Conservation (phyloP, 1,284 basidiomycete species). For the Pisolithus thermaeus region DNA sequence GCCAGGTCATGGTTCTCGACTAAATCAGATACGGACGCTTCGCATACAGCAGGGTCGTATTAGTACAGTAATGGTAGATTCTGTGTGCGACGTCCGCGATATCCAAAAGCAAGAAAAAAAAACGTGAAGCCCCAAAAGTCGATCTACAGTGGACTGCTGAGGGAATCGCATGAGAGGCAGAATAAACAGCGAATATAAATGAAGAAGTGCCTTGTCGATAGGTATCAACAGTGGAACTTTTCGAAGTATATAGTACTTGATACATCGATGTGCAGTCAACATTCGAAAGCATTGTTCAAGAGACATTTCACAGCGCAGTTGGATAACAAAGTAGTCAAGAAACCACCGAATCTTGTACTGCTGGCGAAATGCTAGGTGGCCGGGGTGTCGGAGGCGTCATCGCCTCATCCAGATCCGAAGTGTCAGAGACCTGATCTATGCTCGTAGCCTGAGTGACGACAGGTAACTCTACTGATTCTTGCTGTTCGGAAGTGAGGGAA, state of each 20-base stretch:
- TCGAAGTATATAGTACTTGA: neutral
- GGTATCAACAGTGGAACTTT: neutral
- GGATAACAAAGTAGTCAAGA: neutral
- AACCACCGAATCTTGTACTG: neutral
- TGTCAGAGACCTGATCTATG: conserved; percentile 6
- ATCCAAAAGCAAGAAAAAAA: neutral
- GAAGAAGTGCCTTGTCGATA: neutral
- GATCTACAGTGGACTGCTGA: neutral
- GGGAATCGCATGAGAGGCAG: neutral
- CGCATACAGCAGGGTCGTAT: neutral
- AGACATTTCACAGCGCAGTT: neutral
- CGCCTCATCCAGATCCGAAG: conserved; percentile 6
- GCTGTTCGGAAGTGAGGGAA: neutral
- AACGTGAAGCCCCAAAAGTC: neutral
- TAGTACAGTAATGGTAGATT: neutral
- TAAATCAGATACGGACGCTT: neutral
- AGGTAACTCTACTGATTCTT: neutral
- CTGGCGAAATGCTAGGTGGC: neutral
- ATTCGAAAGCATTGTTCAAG: neutral
- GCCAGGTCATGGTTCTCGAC: too few species aligned
- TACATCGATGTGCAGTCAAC: neutral
- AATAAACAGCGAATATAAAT: too few species aligned
- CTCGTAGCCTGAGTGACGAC: conserved; percentile 14
- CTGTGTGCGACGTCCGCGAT: neutral
- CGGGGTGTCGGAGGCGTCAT: conserved; percentile 16